Conservation (phyloP, 306 rosid species). For the Urtica urens region DNA sequence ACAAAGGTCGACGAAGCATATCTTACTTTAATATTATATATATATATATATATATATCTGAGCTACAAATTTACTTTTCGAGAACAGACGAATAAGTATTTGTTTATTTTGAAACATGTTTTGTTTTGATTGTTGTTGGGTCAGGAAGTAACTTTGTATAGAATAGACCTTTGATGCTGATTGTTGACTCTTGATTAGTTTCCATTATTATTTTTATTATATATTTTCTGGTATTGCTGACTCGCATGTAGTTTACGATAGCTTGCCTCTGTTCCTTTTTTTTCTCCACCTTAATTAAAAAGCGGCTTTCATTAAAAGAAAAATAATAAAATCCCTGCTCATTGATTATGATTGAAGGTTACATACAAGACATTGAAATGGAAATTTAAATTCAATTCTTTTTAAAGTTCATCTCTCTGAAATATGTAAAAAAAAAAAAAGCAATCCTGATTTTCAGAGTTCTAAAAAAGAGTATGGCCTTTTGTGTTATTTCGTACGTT, state of each 20-base stretch:
- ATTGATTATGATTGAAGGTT: too few relatives aligned
- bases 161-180: background rate
- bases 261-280: background rate
- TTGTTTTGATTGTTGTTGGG: background rate
- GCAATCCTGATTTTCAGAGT: too few relatives aligned
- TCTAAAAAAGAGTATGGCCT: too few relatives aligned
- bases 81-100: too few relatives aligned
- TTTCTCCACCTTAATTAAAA: background rate
- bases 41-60: too few relatives aligned
- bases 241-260: too few relatives aligned
- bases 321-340: background rate
- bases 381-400: too few relatives aligned
- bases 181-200: background rate
- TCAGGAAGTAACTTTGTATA: background rate
- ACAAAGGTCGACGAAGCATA: slow-evolving; percentile 5
- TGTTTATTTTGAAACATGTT: background rate
- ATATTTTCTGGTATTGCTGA: background rate
- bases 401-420: too few relatives aligned
- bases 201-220: background rate
- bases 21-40: background rate
- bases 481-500: too few relatives aligned
- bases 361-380: too few relatives aligned
- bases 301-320: background rate
- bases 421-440: too few relatives aligned
- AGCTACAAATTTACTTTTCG: too few relatives aligned